These are phyloP conservation scores for Colletotrichum eremochloae DNA, from an alignment of 2,329 filamentous ascomycete genomes.

Conservation along the genomic window DNA sequence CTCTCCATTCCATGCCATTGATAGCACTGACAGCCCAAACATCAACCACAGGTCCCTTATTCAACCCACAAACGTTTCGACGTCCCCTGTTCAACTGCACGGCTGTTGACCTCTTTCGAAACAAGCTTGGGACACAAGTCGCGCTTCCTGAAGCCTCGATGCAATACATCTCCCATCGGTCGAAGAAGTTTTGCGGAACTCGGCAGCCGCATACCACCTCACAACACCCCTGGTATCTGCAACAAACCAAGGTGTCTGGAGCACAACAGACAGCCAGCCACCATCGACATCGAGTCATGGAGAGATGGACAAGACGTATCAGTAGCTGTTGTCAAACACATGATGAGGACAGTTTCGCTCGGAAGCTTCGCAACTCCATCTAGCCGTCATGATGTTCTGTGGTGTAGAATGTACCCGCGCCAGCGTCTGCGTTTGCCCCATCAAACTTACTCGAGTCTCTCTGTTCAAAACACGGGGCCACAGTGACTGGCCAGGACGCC, in stretches of 20 bases:
- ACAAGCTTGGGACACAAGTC: not conserved
- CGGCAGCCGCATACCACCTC: slow-evolving; percentile 14
- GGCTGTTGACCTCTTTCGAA: not conserved
- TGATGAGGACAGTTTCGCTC: not conserved
- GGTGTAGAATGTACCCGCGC: not conserved
- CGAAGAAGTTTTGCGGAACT: slow-evolving; percentile 7
- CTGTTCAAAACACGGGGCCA: slow-evolving; percentile 38
- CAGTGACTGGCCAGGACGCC: slow-evolving; percentile 25
- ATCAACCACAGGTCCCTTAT: not conserved
- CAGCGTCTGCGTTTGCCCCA: slow-evolving; percentile 4
- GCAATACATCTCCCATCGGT: slow-evolving; percentile 8
- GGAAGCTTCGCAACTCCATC: not conserved
- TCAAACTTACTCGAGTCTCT: slow-evolving; percentile 19
- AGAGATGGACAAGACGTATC: not conserved
- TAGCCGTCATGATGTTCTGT: slow-evolving; percentile 1
- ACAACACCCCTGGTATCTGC: not conserved
- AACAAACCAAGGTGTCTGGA: not conserved
- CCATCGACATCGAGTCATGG: slow-evolving; percentile 22
- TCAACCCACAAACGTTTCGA: not conserved
- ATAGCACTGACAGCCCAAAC: not conserved
- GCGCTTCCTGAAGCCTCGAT: slow-evolving; percentile 28
- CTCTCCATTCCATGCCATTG: slow-evolving; percentile 3
- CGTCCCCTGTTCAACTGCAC: not conserved
- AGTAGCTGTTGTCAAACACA: slow-evolving; percentile 19
- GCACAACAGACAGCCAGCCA: not conserved